Evolutionary conservation across 345 rosid species (phyloP), one percentile per base, ranked within the genome.

Genomic region (Salix suchowensis): DNA sequence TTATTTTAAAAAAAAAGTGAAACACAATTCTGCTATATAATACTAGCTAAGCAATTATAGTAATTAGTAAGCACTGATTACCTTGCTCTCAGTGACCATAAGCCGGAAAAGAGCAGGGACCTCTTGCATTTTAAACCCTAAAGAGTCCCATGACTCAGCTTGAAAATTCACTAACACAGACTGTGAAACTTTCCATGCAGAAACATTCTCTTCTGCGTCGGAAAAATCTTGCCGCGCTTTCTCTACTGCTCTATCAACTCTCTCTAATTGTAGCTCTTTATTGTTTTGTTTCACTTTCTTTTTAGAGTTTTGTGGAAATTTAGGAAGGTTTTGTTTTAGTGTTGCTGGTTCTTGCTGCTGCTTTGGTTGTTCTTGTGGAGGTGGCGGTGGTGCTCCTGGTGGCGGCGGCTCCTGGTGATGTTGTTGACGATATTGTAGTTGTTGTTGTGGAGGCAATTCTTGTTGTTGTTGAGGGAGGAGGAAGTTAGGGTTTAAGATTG

Each of bases 111-210:
- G 86, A 7, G 97, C 80, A 7, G 92, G 92, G 75, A 93, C 86
- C 42, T 87, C 91, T 84, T 89, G 92, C 96, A 93, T 87, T 70
- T 82, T 82, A 48, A 91, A 85, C 2, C 96, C 94, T 68, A 96
- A 78, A 0, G 92, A 85, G 66, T 82, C 88, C 98, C 98, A 91
- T 37, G 97, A 88, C 71, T 91, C 90, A 54, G 80, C 90, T 80
- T 79, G 81, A 76, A 91, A 83, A 5, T 70, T 68, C 72, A 69
- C 42, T 34, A 90, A 77, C 74, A 78, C 94, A 4, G 84, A 81
- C 78, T 82, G 77, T 18, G 89, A 85, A 65, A 91, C 90, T 80
- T 88, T 86, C 88, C 91, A 91, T 0, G 96, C 75, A 23, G 92
- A 86, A 68, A 91, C 92, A 55, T 85, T 82, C 79, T 88, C 90